Evolutionary conservation across 176 grass and related monocot species (phyloP).

Genomic region (Canna indica): DNA sequence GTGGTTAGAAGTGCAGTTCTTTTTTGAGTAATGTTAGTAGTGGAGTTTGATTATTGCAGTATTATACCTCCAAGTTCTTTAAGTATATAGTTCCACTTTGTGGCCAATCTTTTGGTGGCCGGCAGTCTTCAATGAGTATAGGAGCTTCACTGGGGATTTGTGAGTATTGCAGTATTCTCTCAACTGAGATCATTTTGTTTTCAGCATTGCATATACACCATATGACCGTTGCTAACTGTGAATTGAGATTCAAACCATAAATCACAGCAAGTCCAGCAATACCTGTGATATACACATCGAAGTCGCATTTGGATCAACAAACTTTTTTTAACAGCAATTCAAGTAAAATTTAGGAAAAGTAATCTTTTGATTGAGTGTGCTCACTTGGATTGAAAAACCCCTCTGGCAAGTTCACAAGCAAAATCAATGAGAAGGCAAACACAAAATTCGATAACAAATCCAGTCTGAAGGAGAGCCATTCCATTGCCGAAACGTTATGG

Average conservation of each 20-base stretch:
- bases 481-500: conserved; percentile 54
- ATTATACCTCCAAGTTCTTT: conserved; percentile 67
- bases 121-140: conserved; percentile 46
- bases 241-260: conserved; percentile 86
- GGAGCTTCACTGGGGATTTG: conserved; percentile 74
- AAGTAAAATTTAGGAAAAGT: neutral
- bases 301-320: neutral
- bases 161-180: conserved; percentile 94
- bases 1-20: neutral
- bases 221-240: conserved; percentile 56
- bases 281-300: conserved; percentile 38
- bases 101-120: conserved; percentile 57
- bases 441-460: conserved; percentile 89
- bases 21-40: too few species aligned
- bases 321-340: neutral
- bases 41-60: neutral
- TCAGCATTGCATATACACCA: conserved; percentile 87
- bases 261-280: conserved; percentile 88
- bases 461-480: conserved; percentile 92
- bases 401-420: conserved; percentile 83
- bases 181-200: conserved; percentile 96
- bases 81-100: conserved; percentile 59
- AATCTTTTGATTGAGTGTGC: neutral
- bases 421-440: conserved; percentile 65
- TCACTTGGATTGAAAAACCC: conserved; percentile 94